Percentiles rank a stretch among this genome's conserved stretches.
These are phyloP conservation scores for Phytophthora litchii DNA, from an alignment of 352 stramenopile genomes.

Conservation along the genomic window DNA sequence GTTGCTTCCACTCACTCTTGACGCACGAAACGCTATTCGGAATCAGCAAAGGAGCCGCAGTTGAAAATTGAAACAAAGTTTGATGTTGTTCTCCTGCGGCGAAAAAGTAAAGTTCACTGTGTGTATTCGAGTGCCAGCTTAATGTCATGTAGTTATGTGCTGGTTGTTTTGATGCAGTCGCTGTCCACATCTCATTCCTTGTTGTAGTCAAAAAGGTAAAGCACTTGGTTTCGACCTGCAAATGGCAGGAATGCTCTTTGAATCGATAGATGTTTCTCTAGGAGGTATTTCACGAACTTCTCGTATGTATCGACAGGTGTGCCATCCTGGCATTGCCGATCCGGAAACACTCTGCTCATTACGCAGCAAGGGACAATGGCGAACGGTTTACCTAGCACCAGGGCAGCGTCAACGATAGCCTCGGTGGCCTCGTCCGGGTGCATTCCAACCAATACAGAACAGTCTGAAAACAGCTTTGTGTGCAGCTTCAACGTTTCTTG, in stretches of 20 bases:
- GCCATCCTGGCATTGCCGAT: slow-evolving; percentile 60
- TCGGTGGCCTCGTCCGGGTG: slow-evolving; percentile 97
- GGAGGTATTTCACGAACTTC: slow-evolving; percentile 81
- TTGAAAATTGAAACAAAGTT: background rate
- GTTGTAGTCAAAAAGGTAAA: slow-evolving; percentile 78
- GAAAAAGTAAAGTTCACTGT: slow-evolving; percentile 1
- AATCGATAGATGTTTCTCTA: slow-evolving; percentile 78
- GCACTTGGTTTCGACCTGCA: slow-evolving; percentile 82
- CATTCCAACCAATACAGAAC: slow-evolving; percentile 92
- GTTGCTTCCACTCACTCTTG: slow-evolving; percentile 70
- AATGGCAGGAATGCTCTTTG: slow-evolving; percentile 74
- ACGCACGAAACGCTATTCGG: slow-evolving; percentile 48
- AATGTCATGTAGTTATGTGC: slow-evolving; percentile 1
- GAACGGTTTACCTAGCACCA: slow-evolving; percentile 91
- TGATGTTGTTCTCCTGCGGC: background rate
- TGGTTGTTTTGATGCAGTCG: slow-evolving; percentile 1
- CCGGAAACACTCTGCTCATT: slow-evolving; percentile 93
- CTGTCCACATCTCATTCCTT: slow-evolving; percentile 8
- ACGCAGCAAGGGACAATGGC: slow-evolving; percentile 97
- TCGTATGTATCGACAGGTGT: slow-evolving; percentile 82
- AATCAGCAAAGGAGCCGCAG: slow-evolving; percentile 32
- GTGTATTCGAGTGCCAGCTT: slow-evolving; percentile 5
- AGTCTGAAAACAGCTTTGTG: slow-evolving; percentile 68
- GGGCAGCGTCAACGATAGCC: slow-evolving; percentile 93
- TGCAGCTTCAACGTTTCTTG: slow-evolving; percentile 56